These are phyloP conservation scores for Davidsoniella neocaledoniae DNA, from an alignment of 2,329 filamentous ascomycete genomes.

Conservation along the genomic window DNA sequence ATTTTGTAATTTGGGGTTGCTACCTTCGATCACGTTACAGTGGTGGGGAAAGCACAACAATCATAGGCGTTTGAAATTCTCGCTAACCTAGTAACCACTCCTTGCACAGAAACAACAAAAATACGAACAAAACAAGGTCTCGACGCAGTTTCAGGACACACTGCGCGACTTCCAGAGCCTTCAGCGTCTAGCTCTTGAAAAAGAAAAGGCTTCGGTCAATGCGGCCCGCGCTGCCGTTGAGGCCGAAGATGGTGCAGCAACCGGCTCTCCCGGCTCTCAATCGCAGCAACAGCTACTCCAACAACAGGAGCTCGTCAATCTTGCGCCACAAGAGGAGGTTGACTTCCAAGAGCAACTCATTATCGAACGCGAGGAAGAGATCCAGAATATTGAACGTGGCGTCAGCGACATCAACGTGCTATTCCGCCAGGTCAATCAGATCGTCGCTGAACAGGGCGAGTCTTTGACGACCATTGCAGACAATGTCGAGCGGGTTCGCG, in stretches of 20 bases:
- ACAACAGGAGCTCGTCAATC: constrained; percentile 58
- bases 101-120: constrained; percentile 66
- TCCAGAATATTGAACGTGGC: constrained; percentile 91
- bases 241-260: constrained; percentile 26
- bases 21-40: too few species aligned
- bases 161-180: constrained; percentile 82
- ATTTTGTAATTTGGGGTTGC: too few species aligned
- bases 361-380: constrained; percentile 90
- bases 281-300: constrained; percentile 34
- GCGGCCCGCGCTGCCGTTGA: constrained; percentile 71
- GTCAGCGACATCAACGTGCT: constrained; percentile 92
- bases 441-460: constrained; percentile 86
- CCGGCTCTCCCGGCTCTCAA: constrained; percentile 12
- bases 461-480: constrained; percentile 73
- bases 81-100: background rate
- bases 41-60: background rate
- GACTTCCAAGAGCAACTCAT: constrained; percentile 96
- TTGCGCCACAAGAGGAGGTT: constrained; percentile 85
- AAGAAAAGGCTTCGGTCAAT: constrained; percentile 71
- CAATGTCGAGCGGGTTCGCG: constrained; percentile 70
- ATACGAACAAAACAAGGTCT: constrained; percentile 90
- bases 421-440: constrained; percentile 94
- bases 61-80: background rate
- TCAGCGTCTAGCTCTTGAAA: constrained; percentile 81
- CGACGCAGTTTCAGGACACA: constrained; percentile 77